A percentile compares a stretch with the other conserved stretches of the same genome.
Conservation (phyloP, 345 rosid genomes). For the Lepidium africanum region DNA sequence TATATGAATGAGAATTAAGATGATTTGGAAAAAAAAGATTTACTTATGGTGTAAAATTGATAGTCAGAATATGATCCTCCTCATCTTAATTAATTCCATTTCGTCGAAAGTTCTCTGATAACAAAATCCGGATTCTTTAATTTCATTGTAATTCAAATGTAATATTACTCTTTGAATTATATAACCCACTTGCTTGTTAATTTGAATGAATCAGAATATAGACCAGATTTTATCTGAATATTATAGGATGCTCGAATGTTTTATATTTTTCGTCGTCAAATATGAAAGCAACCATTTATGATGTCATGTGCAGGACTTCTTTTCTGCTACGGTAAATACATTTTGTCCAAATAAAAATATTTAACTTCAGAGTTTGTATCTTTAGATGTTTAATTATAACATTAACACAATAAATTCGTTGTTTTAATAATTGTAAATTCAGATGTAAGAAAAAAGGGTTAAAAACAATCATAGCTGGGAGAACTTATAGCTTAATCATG, state of each 20-base stretch:
- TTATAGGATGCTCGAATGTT: neutral
- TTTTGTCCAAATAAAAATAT: neutral
- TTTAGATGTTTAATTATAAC: neutral
- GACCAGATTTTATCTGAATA: slow-evolving; percentile 12
- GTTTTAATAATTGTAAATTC: neutral
- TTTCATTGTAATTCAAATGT: neutral
- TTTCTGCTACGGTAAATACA: neutral
- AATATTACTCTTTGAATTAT: neutral
- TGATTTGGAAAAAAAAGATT: neutral
- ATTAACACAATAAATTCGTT: too few relatives aligned
- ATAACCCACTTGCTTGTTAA: slow-evolving; percentile 10
- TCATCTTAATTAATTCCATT: slow-evolving; percentile 5
- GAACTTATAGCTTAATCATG: too few relatives aligned
- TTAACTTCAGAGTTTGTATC: neutral
- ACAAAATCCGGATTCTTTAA: slow-evolving; percentile 3
- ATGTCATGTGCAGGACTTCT: neutral
- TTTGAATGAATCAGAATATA: slow-evolving; percentile 15
- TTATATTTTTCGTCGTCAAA: neutral
- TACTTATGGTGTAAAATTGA: slow-evolving; percentile 13
- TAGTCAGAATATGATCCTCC: slow-evolving; percentile 22
- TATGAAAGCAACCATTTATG: neutral
- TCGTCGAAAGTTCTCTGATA: slow-evolving; percentile 5
- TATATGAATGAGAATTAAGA: slow-evolving; percentile 4
- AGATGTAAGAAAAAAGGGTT: neutral
- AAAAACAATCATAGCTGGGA: neutral